Percentiles rank a stretch among this genome's conserved stretches.
These are phyloP conservation scores for Entonaema liquescens DNA, from an alignment of 495 filamentous ascomycete species.

Conservation along the genomic window DNA sequence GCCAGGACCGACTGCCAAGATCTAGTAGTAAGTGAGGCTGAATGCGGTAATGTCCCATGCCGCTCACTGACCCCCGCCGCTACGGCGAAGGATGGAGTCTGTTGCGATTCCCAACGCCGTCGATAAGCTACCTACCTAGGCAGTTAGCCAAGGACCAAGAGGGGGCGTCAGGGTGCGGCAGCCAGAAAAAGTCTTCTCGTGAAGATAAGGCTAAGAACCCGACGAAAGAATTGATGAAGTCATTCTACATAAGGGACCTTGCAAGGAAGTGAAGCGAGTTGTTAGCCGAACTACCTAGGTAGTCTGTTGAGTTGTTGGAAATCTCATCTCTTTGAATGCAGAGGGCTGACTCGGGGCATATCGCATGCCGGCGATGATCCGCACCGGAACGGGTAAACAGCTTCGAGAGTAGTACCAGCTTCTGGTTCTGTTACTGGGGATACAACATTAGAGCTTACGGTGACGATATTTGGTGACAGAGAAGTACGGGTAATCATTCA, in stretches of 20 bases:
- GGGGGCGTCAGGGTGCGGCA: neutral
- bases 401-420: slow-evolving; percentile 12
- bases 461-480: slow-evolving; percentile 34
- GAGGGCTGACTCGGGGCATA: slow-evolving; percentile 16
- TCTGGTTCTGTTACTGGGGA: slow-evolving; percentile 12
- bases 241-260: slow-evolving; percentile 19
- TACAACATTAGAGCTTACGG: slow-evolving; percentile 21
- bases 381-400: slow-evolving; percentile 21
- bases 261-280: neutral
- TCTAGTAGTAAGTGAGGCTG: slow-evolving; percentile 28
- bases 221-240: slow-evolving; percentile 28
- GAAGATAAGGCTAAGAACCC: slow-evolving; percentile 17
- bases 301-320: slow-evolving; percentile 9
- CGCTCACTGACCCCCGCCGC: slow-evolving; percentile 31
- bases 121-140: too few species aligned
- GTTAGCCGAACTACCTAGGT: neutral
- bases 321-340: neutral
- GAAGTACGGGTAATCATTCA: slow-evolving; percentile 3
- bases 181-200: neutral
- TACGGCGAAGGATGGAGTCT: slow-evolving; percentile 18
- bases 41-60: slow-evolving; percentile 30
- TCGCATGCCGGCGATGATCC: slow-evolving; percentile 20
- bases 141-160: slow-evolving; percentile 10
- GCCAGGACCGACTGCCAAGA: slow-evolving; percentile 8
- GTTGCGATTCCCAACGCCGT: slow-evolving; percentile 19